Conservation (phyloP, 768 basidiomycete genomes). For the Lentinula sp. region DNA sequence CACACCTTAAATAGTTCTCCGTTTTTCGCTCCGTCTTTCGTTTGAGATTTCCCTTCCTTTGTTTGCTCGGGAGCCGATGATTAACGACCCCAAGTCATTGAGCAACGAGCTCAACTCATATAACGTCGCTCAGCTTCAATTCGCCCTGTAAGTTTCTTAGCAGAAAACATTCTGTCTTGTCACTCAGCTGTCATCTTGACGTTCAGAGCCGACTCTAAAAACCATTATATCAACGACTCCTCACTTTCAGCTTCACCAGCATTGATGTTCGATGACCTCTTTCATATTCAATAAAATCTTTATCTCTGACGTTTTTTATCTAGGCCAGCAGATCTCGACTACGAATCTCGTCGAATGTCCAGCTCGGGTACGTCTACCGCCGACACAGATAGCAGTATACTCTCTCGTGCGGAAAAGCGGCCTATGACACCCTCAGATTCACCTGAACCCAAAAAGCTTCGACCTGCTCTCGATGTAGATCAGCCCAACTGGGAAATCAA, state of each 20-base stretch:
- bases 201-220: slow-evolving; percentile 34
- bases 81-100: slow-evolving; percentile 38
- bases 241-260: slow-evolving; percentile 40
- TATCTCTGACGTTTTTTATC: background rate
- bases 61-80: slow-evolving; percentile 34
- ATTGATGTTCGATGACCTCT: slow-evolving; percentile 29
- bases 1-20: slow-evolving; percentile 4
- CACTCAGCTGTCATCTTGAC: slow-evolving; percentile 12
- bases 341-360: slow-evolving; percentile 71
- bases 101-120: slow-evolving; percentile 48
- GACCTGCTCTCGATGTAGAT: slow-evolving; percentile 26
- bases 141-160: slow-evolving; percentile 42
- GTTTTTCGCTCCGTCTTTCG: slow-evolving; percentile 8
- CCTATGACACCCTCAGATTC: slow-evolving; percentile 49
- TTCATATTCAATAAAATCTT: slow-evolving; percentile 3
- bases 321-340: slow-evolving; percentile 46
- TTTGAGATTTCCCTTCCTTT: slow-evolving; percentile 3
- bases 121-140: slow-evolving; percentile 60
- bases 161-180: slow-evolving; percentile 14
- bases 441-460: slow-evolving; percentile 39
- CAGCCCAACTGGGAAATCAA: slow-evolving; percentile 34
- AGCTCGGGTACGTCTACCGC: slow-evolving; percentile 63
- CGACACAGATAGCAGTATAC: slow-evolving; percentile 58
- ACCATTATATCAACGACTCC: slow-evolving; percentile 36
- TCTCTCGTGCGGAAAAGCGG: slow-evolving; percentile 59